phyloP scores from a whole-genome alignment of 2,329 filamentous ascomycete species.

The Scleromitrula shiraiana region DNA sequence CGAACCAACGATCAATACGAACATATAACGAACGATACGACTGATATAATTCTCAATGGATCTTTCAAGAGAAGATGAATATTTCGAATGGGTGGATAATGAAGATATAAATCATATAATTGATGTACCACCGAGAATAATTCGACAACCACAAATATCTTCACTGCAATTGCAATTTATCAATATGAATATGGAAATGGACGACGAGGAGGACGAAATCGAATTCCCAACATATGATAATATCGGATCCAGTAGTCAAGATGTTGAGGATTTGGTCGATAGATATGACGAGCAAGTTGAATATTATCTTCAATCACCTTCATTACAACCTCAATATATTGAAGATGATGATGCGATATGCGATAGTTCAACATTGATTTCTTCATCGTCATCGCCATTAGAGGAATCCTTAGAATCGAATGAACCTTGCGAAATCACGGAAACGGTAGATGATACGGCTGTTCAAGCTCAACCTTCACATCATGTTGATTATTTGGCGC shows the following conservation, averaged over 20 bases:
- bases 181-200: constrained; percentile 58
- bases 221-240: constrained; percentile 36
- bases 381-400: too few species aligned
- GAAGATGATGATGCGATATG: constrained; percentile 42
- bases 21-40: too few species aligned
- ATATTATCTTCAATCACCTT: constrained; percentile 41
- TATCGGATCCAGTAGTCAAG: background rate
- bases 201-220: constrained; percentile 64
- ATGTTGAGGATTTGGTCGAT: background rate
- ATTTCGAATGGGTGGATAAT: constrained; percentile 7
- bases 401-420: constrained; percentile 37
- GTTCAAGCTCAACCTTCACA: constrained; percentile 54
- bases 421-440: constrained; percentile 4
- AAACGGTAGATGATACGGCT: constrained; percentile 44
- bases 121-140: constrained; percentile 1
- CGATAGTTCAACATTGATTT: constrained; percentile 50
- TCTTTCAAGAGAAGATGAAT: constrained; percentile 6
- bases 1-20: too few species aligned
- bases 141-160: constrained; percentile 6
- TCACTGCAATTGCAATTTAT: background rate
- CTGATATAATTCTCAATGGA: too few species aligned
- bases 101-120: constrained; percentile 1
- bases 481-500: constrained; percentile 90
- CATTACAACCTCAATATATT: constrained; percentile 44
- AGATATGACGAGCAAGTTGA: constrained; percentile 31